phyloP scores from a whole-genome alignment of 2,329 filamentous ascomycete species.

The Emergomyces africanus region DNA sequence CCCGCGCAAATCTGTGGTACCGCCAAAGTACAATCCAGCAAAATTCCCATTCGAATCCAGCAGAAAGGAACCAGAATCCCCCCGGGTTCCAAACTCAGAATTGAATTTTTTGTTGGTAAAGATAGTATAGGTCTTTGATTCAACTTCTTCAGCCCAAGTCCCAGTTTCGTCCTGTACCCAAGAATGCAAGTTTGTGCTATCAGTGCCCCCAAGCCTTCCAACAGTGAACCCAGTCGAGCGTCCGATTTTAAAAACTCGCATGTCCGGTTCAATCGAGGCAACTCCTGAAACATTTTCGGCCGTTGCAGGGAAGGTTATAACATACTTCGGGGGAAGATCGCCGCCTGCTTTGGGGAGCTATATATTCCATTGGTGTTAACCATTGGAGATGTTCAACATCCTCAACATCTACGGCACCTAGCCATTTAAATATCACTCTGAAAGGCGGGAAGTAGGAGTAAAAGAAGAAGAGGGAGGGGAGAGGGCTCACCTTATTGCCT shows the following conservation, averaged over 20 bases:
- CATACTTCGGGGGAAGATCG: not conserved
- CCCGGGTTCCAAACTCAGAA: not conserved
- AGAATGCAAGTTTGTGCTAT: not conserved
- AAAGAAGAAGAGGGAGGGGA: not conserved
- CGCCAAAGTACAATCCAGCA: not conserved
- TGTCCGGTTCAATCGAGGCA: not conserved
- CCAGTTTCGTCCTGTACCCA: not conserved
- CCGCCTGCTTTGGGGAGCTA: not conserved
- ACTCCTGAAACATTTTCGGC: not conserved
- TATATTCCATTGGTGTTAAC: not conserved
- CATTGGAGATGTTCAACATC: not conserved
- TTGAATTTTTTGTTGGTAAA: not conserved
- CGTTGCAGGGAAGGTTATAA: not conserved
- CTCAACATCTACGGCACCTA: not conserved
- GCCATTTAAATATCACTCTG: not conserved
- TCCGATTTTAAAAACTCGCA: not conserved
- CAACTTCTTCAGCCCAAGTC: not conserved
- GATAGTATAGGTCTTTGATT: not conserved
- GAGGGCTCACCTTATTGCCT: not conserved
- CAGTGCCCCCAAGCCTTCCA: not conserved
- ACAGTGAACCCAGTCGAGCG: not conserved
- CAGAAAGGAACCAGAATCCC: not conserved
- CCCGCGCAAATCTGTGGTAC: not conserved
- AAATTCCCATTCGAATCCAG: not conserved
- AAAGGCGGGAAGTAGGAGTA: not conserved